phyloP scores from a whole-genome alignment of 176 grass and related monocot species.

The Ensete ventricosum region DNA sequence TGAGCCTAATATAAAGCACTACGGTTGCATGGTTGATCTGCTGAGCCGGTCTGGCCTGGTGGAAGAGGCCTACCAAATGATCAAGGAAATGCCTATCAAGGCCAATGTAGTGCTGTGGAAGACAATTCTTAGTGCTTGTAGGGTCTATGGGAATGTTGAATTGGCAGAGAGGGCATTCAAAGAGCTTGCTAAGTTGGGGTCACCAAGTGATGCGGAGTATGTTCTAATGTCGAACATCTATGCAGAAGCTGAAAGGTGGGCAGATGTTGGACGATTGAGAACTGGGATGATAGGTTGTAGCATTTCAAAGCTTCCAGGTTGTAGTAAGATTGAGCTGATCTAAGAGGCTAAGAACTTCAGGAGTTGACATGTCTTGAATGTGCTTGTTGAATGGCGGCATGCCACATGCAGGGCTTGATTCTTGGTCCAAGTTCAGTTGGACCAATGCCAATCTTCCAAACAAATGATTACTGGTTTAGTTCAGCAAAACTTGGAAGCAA shows the following conservation, averaged over 20 bases:
- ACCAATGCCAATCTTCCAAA: too few relatives aligned
- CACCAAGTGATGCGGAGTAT: slow-evolving; percentile 26
- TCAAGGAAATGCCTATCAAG: slow-evolving; percentile 32
- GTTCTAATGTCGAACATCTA: slow-evolving; percentile 52
- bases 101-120: slow-evolving; percentile 49
- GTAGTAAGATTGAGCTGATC: slow-evolving; percentile 35
- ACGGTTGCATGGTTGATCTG: slow-evolving; percentile 71
- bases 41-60: slow-evolving; percentile 44
- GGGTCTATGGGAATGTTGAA: slow-evolving; percentile 29
- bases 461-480: too few relatives aligned
- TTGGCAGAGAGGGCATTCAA: slow-evolving; percentile 29
- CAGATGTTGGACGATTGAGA: slow-evolving; percentile 47
- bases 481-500: too few relatives aligned
- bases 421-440: too few relatives aligned
- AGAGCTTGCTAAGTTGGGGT: slow-evolving; percentile 28
- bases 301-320: slow-evolving; percentile 31
- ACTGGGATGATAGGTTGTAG: slow-evolving; percentile 18
- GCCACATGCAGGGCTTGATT: too few relatives aligned
- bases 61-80: slow-evolving; percentile 58
- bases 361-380: neutral
- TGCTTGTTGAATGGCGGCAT: neutral
- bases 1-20: slow-evolving; percentile 51
- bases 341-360: neutral
- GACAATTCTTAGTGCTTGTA: slow-evolving; percentile 61
- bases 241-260: slow-evolving; percentile 61